Evolutionary conservation across 2,329 filamentous ascomycete genomes (phyloP).

Genomic region (Colletotrichum falcatum): DNA sequence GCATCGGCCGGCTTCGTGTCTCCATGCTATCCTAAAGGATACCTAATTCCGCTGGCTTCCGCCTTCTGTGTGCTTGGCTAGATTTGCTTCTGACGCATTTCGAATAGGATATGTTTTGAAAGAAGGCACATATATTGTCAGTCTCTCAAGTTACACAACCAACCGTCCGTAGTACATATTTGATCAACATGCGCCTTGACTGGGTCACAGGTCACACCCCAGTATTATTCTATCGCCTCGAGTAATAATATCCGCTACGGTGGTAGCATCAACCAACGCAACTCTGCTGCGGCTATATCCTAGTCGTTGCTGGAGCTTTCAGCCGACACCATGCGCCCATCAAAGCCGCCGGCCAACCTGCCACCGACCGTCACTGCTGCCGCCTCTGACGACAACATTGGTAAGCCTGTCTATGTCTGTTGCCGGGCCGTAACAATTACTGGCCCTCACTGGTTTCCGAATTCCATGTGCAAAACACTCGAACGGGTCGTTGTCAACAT

Average conservation of each 20-base stretch:
- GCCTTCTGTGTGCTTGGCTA: no score
- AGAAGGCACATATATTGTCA: not conserved
- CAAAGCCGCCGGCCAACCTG: slow-evolving; percentile 1
- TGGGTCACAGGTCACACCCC: not conserved
- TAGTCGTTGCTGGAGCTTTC: not conserved
- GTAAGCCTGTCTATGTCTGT: no score
- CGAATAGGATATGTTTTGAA: not conserved
- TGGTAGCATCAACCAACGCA: not conserved
- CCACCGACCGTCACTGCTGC: slow-evolving; percentile 19
- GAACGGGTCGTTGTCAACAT: no score
- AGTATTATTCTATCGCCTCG: no score
- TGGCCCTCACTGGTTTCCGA: no score
- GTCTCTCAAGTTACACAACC: not conserved
- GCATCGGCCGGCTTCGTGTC: not conserved
- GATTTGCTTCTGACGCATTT: not conserved
- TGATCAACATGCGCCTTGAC: not conserved
- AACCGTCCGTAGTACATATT: not conserved
- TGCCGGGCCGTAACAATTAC: no score
- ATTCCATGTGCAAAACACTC: no score
- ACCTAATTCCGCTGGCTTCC: no score
- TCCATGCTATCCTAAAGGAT: not conserved
- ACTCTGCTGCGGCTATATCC: not conserved
- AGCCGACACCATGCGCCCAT: not conserved
- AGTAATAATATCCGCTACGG: not conserved
- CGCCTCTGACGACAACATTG: slow-evolving; percentile 1